phyloP scores from a whole-genome alignment of 1,284 basidiomycete species.

The Ceratobasidium sp. region DNA sequence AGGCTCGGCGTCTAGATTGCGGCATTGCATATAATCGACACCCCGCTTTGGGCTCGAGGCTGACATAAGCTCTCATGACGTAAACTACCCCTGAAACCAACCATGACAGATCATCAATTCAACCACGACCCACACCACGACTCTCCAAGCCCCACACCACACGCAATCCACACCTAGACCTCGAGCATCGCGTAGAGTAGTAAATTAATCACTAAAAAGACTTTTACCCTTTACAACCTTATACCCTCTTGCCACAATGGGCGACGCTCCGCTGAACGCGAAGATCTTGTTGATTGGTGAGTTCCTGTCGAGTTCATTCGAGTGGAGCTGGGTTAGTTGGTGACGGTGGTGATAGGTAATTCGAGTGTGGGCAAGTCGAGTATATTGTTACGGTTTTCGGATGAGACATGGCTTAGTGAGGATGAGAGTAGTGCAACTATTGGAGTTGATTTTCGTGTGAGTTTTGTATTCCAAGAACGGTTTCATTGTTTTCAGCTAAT shows the following conservation, averaged over 20 bases:
- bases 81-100: too few relatives aligned
- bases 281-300: constrained; percentile 66
- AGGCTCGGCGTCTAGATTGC: too few relatives aligned
- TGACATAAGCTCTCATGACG: too few relatives aligned
- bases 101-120: too few relatives aligned
- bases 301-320: too few relatives aligned
- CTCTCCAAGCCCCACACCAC: neutral
- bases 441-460: constrained; percentile 84
- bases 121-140: neutral
- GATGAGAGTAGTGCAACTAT: constrained; percentile 97
- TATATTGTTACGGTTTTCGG: constrained; percentile 92
- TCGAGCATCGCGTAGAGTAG: neutral
- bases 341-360: too few relatives aligned
- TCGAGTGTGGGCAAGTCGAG: constrained; percentile 95
- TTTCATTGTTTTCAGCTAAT: too few relatives aligned
- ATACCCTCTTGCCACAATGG: constrained; percentile 28
- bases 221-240: constrained; percentile 11
- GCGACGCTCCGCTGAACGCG: constrained; percentile 57
- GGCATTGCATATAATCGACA: too few relatives aligned
- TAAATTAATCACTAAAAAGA: neutral
- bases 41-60: too few relatives aligned
- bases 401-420: constrained; percentile 95
- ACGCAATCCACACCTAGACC: neutral
- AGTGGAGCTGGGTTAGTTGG: too few relatives aligned
- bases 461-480: too few relatives aligned